phyloP scores from a whole-genome alignment of 257 asterid genomes.

The Ajuga chamaepitys region DNA sequence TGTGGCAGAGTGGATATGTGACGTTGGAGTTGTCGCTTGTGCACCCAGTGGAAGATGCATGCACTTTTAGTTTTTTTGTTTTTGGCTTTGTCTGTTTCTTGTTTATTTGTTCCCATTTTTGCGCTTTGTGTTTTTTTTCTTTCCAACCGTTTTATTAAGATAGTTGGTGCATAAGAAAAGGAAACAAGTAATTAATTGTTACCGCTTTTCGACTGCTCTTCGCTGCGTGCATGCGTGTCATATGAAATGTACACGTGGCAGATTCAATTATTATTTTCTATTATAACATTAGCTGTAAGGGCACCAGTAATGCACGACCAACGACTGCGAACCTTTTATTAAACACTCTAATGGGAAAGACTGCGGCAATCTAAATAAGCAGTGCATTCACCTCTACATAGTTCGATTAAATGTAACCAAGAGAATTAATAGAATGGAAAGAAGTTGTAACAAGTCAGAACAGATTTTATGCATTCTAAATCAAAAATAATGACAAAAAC shows the following conservation, averaged over 20 bases:
- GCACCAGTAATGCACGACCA: not conserved
- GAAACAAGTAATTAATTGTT: constrained; percentile 8
- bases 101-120: not conserved
- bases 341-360: constrained; percentile 4
- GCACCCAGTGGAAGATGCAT: not conserved
- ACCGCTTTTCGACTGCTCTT: not conserved
- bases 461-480: not conserved
- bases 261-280: not conserved
- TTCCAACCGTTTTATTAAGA: not conserved
- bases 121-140: not conserved
- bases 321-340: not conserved
- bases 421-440: not conserved
- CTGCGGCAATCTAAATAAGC: not conserved
- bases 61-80: not conserved
- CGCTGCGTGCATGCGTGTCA: not conserved
- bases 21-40: no score
- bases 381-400: not conserved
- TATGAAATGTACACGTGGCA: constrained; percentile 12
- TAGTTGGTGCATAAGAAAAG: not conserved
- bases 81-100: not conserved
- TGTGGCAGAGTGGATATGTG: no score
- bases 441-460: not conserved
- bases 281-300: not conserved
- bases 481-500: not conserved
- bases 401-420: not conserved